A percentile compares a stretch with the other conserved stretches of the same genome.
Conservation (phyloP, 345 rosid species). For the Hevea brasiliensis region DNA sequence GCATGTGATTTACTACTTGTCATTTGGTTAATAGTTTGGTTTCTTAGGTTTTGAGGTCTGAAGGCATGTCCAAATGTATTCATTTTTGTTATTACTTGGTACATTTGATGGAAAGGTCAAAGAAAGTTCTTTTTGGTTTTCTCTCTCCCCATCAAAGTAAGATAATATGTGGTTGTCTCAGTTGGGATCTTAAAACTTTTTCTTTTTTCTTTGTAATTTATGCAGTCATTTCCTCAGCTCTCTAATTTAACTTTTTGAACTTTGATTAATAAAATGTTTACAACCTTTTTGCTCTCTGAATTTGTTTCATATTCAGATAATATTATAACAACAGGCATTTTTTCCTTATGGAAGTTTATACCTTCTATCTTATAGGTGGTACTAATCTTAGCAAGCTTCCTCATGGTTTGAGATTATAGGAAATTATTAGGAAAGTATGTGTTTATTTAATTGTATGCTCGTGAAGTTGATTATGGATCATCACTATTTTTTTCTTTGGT, state of each 20-base stretch:
- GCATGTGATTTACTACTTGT: not conserved
- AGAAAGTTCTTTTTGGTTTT: not conserved
- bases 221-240: too few species aligned
- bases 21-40: not conserved
- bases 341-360: too few species aligned
- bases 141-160: not conserved
- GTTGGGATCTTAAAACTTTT: conserved; percentile 8
- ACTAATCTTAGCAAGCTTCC: too few species aligned
- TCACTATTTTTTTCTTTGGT: too few species aligned
- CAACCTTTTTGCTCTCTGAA: not conserved
- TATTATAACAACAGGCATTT: not conserved
- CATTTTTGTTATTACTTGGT: not conserved
- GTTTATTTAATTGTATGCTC: too few species aligned
- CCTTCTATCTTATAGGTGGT: too few species aligned
- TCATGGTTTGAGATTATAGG: too few species aligned
- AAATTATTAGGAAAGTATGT: too few species aligned
- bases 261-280: not conserved
- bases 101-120: not conserved
- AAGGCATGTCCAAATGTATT: not conserved
- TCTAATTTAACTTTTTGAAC: not conserved
- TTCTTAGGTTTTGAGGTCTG: not conserved
- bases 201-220: too few species aligned
- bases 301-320: not conserved
- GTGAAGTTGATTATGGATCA: too few species aligned
- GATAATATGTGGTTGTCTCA: not conserved